phyloP scores from a whole-genome alignment of 352 stramenopile genomes.

The Phytophthora podocarpi region DNA sequence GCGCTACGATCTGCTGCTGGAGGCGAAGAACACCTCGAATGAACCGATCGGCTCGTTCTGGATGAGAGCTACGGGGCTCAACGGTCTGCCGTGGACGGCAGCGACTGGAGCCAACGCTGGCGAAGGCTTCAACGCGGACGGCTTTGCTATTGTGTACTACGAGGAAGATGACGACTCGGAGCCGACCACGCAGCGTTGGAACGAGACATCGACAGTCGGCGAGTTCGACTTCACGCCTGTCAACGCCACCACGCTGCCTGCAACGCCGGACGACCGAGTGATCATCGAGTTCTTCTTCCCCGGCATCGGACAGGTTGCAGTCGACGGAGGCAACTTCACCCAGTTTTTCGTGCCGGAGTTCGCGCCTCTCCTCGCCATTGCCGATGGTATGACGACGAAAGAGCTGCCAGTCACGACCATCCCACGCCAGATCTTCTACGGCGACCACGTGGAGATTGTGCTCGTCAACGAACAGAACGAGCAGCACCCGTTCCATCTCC shows the following conservation, averaged over 20 bases:
- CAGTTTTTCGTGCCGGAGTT: conserved; percentile 24
- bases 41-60: conserved; percentile 24
- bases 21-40: conserved; percentile 19
- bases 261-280: conserved; percentile 20
- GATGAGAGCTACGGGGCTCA: conserved; percentile 27
- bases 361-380: conserved; percentile 29
- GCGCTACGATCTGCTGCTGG: conserved; percentile 31
- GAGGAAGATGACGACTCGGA: background rate
- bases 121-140: conserved; percentile 32
- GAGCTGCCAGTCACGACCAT: conserved; percentile 25
- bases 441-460: conserved; percentile 32
- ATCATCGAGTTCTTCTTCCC: conserved; percentile 30
- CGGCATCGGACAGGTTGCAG: conserved; percentile 22
- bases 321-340: conserved; percentile 24
- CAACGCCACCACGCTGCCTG: conserved; percentile 8
- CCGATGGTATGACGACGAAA: conserved; percentile 15
- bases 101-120: background rate
- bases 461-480: conserved; percentile 31
- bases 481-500: conserved; percentile 42
- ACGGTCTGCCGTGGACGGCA: conserved; percentile 27
- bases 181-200: conserved; percentile 19
- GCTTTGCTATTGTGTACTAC: conserved; percentile 28
- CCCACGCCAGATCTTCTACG: conserved; percentile 2
- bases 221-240: conserved; percentile 36
- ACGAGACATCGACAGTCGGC: conserved; percentile 12